These are phyloP conservation scores for Oryza nivara DNA, from an alignment of 176 grass and related monocot genomes.

Conservation along the genomic window DNA sequence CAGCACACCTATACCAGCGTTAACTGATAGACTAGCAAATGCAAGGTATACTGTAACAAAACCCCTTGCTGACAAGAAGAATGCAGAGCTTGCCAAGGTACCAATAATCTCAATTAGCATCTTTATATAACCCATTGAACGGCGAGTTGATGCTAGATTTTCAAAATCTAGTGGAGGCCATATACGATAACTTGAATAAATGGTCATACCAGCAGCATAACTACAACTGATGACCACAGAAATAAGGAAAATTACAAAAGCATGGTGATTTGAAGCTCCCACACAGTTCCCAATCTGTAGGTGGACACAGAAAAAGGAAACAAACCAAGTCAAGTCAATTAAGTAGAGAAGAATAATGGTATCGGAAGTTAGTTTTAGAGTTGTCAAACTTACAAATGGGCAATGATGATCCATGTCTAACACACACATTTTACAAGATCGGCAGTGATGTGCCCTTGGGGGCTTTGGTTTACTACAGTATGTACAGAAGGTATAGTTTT, in stretches of 20 bases:
- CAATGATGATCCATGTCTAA: constrained; percentile 99
- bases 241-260: constrained; percentile 87
- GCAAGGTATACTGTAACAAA: constrained; percentile 83
- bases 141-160: constrained; percentile 41
- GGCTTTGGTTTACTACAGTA: constrained; percentile 93
- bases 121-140: constrained; percentile 45
- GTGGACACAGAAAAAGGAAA: constrained; percentile 40
- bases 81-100: constrained; percentile 59
- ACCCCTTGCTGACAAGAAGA: constrained; percentile 88
- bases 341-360: constrained; percentile 15
- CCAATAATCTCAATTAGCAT: constrained; percentile 53
- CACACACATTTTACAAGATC: constrained; percentile 96
- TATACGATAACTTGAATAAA: constrained; percentile 72
- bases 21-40: constrained; percentile 84
- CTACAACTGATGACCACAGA: constrained; percentile 80
- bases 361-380: constrained; percentile 21
- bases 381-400: constrained; percentile 87
- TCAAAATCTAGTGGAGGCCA: constrained; percentile 70
- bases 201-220: constrained; percentile 67
- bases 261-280: constrained; percentile 75
- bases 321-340: constrained; percentile 4
- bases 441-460: constrained; percentile 92
- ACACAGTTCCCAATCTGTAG: constrained; percentile 97
- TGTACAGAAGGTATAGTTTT: constrained; percentile 85
- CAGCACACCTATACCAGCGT: constrained; percentile 76